Evolutionary conservation across 176 grass and related monocot genomes (phyloP), one percentile per base, ranked within the genome.

Genomic region (Musa beccarii): DNA sequence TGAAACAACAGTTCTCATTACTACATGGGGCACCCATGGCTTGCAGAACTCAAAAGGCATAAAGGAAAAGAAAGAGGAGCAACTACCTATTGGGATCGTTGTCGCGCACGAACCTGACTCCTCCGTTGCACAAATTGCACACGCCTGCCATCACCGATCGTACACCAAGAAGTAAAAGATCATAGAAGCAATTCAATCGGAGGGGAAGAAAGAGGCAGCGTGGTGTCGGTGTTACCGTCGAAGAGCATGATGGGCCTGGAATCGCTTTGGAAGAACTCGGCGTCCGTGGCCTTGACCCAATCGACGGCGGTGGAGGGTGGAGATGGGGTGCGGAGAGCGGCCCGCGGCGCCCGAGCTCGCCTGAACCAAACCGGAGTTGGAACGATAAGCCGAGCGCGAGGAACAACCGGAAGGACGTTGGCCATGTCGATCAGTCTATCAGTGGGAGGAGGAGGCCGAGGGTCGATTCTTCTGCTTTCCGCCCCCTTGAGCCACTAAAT

Each of bases 101-200:
- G 71, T 83, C 70, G 74, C 84, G 84, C 14, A 98, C 95, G 69
- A 98, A 85, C 54, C 82, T 64, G 66, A 93, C 86, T 50, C 95
- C 90, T 53, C 90, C 95, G 67, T 98, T 94, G 80, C 90, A 94
- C 34, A 98, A 86, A 74, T 99, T 94, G 86, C 95, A 94, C 1
- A 99, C 84, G 29, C 90, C 89, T 96, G 73, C 25, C 13, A 14
- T 49, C 23, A 51, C 19, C 53, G 19, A 55, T 53, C 17, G 10
- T 22, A 43, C 1, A 63, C 43, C 5, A 53, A 53, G 17, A 28
- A 23, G 54, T 21, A 16, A 74, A 13, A n/a, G 53, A 73, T 17
- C 22, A 71, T 24, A 15, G 9, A 28, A 49, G 51, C 1, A 49
- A 83, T 34, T 14, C 23, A 19, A 34, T 26, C 9, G 23, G 59